Base-by-base conservation (phyloP, 805 yeast species). In the Lipomyces starkeyi region DNA sequence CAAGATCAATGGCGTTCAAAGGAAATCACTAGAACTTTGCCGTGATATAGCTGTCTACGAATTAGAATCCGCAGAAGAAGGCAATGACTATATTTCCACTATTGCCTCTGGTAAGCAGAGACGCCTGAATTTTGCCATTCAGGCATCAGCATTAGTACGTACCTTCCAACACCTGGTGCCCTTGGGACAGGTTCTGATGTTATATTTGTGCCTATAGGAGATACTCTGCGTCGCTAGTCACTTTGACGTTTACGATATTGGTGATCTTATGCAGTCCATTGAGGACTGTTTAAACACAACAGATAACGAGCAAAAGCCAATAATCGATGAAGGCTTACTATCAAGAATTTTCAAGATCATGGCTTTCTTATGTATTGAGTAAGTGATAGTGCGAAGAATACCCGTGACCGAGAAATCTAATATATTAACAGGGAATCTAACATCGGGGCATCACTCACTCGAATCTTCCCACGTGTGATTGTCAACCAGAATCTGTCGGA, bases 171-270 rank as follows among this genome's bases (percentile, higher is more conserved):
- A 43, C 20, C n/a, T 43, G 14, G 22, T 43, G 22, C 17, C 20
- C 9, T n/a, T n/a, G 25, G 17, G 6, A 11, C 17, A 3, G 25
- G 58, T 58, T 27, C 29, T 58, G 20, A 37, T 20, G 17, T 20
- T 17, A 34, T 11, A 25, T 32, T n/a, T 25, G n/a, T n/a, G 55
- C 22, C 14, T 9, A 20, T 37, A 59, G 62, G 89, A 89, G 75
- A 83, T 88, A n/a, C 82, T 91, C 7, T 83, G 87, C 6, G 83
- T 86, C 60, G 88, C 90, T 9, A 80, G 83, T 64, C 77, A 82
- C 35, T 79, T 83, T 27, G 85, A 84, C 29, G 78, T 81, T 54
- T 79, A 85, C 49, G 82, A 82, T 20, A 73, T 81, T n/a, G 81
- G 80, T 0, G 77, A 79, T 3, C 83, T 87, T 40, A 78, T 82